Conservation (phyloP, 2,329 filamentous ascomycete species). For the Aspergillus nomiae region DNA sequence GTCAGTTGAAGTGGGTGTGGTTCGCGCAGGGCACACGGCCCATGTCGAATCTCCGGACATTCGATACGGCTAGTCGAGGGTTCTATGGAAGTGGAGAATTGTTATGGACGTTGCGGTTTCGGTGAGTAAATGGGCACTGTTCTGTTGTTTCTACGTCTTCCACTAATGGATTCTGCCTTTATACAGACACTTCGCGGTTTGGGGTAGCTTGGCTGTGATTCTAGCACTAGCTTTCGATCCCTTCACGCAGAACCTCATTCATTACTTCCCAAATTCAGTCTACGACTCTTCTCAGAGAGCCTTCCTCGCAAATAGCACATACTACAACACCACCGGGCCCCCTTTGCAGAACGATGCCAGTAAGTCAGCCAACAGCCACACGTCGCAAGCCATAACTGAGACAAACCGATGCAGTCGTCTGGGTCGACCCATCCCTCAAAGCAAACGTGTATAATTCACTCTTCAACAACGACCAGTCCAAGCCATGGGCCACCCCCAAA, state of each 20-base stretch:
- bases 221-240: conserved; percentile 18
- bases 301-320: conserved; percentile 5
- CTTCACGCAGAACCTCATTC: conserved; percentile 19
- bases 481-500: conserved; percentile 12
- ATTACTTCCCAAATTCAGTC: conserved; percentile 8
- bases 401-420: background rate
- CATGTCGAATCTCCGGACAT: conserved; percentile 8
- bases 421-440: conserved; percentile 13
- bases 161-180: background rate
- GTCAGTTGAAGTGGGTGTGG: conserved; percentile 23
- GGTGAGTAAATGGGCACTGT: background rate
- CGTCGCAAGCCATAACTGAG: background rate
- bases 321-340: background rate
- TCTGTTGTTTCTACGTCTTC: background rate
- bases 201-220: conserved; percentile 12
- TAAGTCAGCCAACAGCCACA: background rate
- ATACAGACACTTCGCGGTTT: conserved; percentile 17
- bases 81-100: conserved; percentile 14
- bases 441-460: conserved; percentile 16
- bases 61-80: conserved; percentile 19
- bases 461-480: conserved; percentile 8
- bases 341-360: background rate
- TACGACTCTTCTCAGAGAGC: conserved; percentile 6
- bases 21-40: conserved; percentile 12
- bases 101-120: conserved; percentile 12